Base-by-base conservation (phyloP, 2,329 filamentous ascomycete species). In the Claviceps purpurea region DNA sequence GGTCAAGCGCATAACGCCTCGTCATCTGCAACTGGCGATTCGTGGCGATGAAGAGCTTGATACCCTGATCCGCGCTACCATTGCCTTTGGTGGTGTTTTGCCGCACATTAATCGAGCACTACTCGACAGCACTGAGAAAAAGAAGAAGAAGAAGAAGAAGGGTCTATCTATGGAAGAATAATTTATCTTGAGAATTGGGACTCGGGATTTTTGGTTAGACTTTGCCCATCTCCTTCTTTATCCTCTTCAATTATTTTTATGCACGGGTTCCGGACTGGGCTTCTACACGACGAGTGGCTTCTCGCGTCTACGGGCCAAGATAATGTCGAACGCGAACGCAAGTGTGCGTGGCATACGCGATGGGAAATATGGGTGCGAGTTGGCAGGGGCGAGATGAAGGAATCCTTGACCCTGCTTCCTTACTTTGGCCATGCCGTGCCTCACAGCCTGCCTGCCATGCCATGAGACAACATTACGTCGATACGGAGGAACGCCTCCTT, bases 131-230 rank as follows among this genome's bases (percentile, higher is more conserved):
- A 62, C 80, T 95, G 69, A 34, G 30, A 95, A 95, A 82, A 89
- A 95, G 52, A 89, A 95, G 73, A 87, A 95, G 74, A 95, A 95
- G 86, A 95, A 95, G 86, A 95, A 95, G 86, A 89, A 89, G 75
- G 83, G 77, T 61, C 75, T 75, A 68, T 69, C 72, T 34, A 64
- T 73, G 51, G 72, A 75, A 57, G 71, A 66, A 56, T 74, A 68
- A 67, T 53, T 30, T 44, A 6, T 20, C 42, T 41, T 4, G 34
- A 14, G 26, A 4, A 14, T 22, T 26, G 24, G 24, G 30, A 11
- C 18, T 46, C 48, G 43, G 41, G 40, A 54, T 54, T 54, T 53
- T 52, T 56, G 56, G 52, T 61, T 50, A 59, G 22, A 44, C 47
- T 24, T 39, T 26, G 38, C 37, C 24, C 20, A 13, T 3, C 42